Percentiles rank a stretch among this genome's conserved stretches.
These are phyloP conservation scores for Erythrophleum ivorense DNA, from an alignment of 331 rosid genomes.

Conservation along the genomic window DNA sequence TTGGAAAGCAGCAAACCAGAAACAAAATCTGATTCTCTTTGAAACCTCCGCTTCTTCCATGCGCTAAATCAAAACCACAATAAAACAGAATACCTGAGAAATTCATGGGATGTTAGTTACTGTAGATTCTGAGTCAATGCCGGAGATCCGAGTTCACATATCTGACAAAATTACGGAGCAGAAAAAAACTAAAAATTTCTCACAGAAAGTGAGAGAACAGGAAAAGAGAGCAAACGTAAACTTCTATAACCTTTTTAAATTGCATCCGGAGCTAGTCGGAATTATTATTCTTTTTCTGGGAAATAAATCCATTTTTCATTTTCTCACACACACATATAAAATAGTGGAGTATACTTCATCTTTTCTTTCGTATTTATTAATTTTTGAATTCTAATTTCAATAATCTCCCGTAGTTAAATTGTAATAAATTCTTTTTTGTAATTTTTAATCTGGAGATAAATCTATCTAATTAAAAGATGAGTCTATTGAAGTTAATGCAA, in stretches of 20 bases:
- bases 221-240: background rate
- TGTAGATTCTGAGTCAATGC: slow-evolving; percentile 42
- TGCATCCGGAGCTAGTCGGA: slow-evolving; percentile 13
- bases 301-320: background rate
- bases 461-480: too few relatives aligned
- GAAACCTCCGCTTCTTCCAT: slow-evolving; percentile 36
- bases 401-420: too few relatives aligned
- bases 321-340: background rate
- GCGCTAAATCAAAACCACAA: slow-evolving; percentile 26
- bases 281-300: background rate
- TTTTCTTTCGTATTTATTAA: too few relatives aligned
- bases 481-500: too few relatives aligned
- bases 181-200: background rate
- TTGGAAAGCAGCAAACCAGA: slow-evolving; percentile 20
- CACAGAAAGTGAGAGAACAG: slow-evolving; percentile 30
- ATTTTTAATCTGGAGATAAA: too few relatives aligned
- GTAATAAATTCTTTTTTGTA: too few relatives aligned
- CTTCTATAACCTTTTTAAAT: slow-evolving; percentile 7
- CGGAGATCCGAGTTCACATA: slow-evolving; percentile 38
- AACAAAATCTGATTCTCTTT: slow-evolving; percentile 13
- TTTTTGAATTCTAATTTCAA: too few relatives aligned
- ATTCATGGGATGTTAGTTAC: slow-evolving; percentile 40
- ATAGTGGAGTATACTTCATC: too few relatives aligned
- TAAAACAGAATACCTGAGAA: slow-evolving; percentile 40
- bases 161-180: background rate